Percentiles rank a stretch among this genome's conserved stretches.
Evolutionary conservation across 2,329 filamentous ascomycete species (phyloP).

Genomic region (Lachnellula occidentalis): DNA sequence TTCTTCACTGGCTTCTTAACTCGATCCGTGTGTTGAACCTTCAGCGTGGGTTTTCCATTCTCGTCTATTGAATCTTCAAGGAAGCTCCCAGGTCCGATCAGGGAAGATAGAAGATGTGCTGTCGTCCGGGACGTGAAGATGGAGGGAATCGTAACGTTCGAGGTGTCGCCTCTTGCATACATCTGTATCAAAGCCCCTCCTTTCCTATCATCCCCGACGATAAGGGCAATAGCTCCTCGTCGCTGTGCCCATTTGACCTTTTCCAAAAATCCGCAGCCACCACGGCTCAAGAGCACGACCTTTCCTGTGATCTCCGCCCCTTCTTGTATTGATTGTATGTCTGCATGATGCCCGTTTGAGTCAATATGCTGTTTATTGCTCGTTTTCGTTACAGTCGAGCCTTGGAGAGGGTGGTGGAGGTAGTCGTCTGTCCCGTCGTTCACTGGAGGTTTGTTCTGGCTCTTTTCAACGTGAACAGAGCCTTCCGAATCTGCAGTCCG

Average conservation of each 20-base stretch:
- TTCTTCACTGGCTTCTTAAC: conserved; percentile 26
- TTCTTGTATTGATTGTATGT: conserved; percentile 89
- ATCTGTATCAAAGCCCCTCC: conserved; percentile 90
- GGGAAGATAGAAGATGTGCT: conserved; percentile 82
- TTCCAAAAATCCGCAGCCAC: conserved; percentile 92
- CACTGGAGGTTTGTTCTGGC: conserved; percentile 29
- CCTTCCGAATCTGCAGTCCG: conserved; percentile 21
- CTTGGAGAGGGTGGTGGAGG: conserved; percentile 51
- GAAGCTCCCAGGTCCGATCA: conserved; percentile 67
- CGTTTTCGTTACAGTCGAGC: conserved; percentile 35
- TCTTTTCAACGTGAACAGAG: conserved; percentile 10
- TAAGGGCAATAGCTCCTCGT: conserved; percentile 80
- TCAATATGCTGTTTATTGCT: conserved; percentile 19
- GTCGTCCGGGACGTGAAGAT: conserved; percentile 94
- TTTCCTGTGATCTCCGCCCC: conserved; percentile 90
- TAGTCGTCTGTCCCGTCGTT: conserved; percentile 84
- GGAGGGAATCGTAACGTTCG: conserved; percentile 88
- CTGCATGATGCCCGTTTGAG: conserved; percentile 55
- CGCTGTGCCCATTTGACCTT: conserved; percentile 97
- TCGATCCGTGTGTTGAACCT: conserved; percentile 41
- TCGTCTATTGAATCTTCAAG: conserved; percentile 56
- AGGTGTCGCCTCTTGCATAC: conserved; percentile 96
- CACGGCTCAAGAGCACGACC: conserved; percentile 83
- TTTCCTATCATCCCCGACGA: conserved; percentile 88
- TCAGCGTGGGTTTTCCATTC: conserved; percentile 51